These are phyloP conservation scores for Crassisporium funariophilum DNA, from an alignment of 768 basidiomycete species.

Conservation along the genomic window DNA sequence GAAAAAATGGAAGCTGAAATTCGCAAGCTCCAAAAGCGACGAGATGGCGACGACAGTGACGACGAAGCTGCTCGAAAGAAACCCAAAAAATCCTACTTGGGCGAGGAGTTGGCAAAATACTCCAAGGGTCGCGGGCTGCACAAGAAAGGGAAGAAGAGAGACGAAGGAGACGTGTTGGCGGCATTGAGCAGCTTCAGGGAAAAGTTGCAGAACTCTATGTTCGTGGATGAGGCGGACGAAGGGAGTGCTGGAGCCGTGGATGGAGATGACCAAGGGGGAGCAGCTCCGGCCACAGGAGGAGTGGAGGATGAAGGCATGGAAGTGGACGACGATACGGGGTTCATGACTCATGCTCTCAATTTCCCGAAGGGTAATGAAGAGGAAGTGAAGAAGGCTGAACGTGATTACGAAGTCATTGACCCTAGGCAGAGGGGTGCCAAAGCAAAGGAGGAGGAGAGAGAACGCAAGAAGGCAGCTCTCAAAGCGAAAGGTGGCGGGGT, in stretches of 20 bases:
- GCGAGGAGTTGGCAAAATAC: slow-evolving; percentile 84
- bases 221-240: slow-evolving; percentile 27
- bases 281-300: slow-evolving; percentile 17
- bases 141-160: slow-evolving; percentile 60
- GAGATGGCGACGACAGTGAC: slow-evolving; percentile 59
- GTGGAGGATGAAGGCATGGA: slow-evolving; percentile 54
- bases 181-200: slow-evolving; percentile 71
- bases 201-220: slow-evolving; percentile 56
- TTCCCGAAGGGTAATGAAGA: slow-evolving; percentile 82
- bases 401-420: slow-evolving; percentile 91
- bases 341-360: slow-evolving; percentile 69
- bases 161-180: slow-evolving; percentile 73
- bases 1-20: slow-evolving; percentile 89
- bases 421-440: slow-evolving; percentile 71
- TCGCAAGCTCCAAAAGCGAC: slow-evolving; percentile 68
- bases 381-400: slow-evolving; percentile 74
- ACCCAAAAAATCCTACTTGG: slow-evolving; percentile 69
- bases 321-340: slow-evolving; percentile 76
- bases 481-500: slow-evolving; percentile 38
- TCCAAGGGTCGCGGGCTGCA: slow-evolving; percentile 62
- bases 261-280: slow-evolving; percentile 21
- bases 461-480: slow-evolving; percentile 50
- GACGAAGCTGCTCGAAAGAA: slow-evolving; percentile 62
- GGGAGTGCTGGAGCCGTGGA: slow-evolving; percentile 12
- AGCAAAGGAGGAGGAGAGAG: slow-evolving; percentile 78